Base-by-base conservation (phyloP, 163 green algal genomes). In the Scenedesmus sp. region DNA sequence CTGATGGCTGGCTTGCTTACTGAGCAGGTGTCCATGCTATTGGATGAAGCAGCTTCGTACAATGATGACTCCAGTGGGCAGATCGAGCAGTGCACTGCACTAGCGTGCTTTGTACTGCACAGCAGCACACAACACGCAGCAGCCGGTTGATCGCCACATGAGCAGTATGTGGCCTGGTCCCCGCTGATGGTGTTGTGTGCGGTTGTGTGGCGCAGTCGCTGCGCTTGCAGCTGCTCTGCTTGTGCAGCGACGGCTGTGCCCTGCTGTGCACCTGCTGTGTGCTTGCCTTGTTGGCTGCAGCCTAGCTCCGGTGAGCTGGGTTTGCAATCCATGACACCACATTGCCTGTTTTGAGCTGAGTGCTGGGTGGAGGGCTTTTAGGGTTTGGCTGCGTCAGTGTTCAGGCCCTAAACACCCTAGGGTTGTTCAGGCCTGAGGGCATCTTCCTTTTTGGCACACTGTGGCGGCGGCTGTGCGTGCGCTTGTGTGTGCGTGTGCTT, bases 141-240 rank as follows among this genome's bases (percentile, higher is more conserved):
- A 79, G 70, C 23, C 52, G 70, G 70, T 79, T 52, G 70, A 79
- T 52, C 70, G 70, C 70, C 70, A 52, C 20, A 23, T 79, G 70
- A 79, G 70, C 70, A 79, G 70, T 79, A 52, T 79, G 66, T 79
- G 70, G 70, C 70, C 70, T 79, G 70, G 23, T 79, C 70, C 23
- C 23, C 46, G 70, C 70, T 79, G 70, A 13, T 8, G 4, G 16
- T 6, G 34, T 46, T 46, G 34, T 46, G 34, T 52, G 23, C 13
- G 70, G 23, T 79, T 26, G 70, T 52, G 23, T 52, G 4, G 70
- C 70, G 18, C 20, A 52, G 23, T 23, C 4, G 23, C 23, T 34
- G 59, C 18, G 15, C 15, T 18, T 76, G 66, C 66, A 76, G 66
- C 16, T 34, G 13, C 6, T 26, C 66, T 34, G 66, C 66, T 5